These are phyloP conservation scores for Wallacemonas sp. DNA, from an alignment of 208 protist genomes.

Conservation along the genomic window DNA sequence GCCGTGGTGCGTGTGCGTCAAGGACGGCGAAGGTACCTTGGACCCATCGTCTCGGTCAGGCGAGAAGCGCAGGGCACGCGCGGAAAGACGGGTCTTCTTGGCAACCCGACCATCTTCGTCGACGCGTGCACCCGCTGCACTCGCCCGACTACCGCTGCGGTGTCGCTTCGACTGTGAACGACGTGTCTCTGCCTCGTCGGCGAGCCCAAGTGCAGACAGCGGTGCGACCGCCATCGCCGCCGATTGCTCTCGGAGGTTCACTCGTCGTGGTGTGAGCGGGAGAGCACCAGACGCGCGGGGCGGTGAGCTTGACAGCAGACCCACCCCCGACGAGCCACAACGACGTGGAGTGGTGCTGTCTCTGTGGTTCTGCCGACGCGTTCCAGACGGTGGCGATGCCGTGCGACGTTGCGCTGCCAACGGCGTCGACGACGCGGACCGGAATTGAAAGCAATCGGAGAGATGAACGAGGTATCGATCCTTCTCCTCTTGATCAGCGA, in stretches of 20 bases:
- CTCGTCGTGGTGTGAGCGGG: not conserved
- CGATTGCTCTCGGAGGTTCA: not conserved
- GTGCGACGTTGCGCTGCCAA: constrained; percentile 6
- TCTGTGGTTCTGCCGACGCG: too few species aligned
- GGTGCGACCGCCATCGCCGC: not conserved
- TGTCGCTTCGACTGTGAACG: too few species aligned
- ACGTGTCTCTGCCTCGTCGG: too few species aligned
- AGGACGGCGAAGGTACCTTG: too few species aligned
- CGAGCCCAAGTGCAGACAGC: not conserved
- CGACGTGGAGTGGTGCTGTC: not conserved
- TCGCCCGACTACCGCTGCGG: too few species aligned
- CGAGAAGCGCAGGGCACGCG: constrained; percentile 2
- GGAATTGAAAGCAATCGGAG: constrained; percentile 30
- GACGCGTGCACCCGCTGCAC: too few species aligned
- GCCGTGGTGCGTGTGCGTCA: too few species aligned
- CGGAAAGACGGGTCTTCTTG: not conserved
- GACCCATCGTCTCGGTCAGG: too few species aligned
- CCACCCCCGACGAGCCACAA: not conserved
- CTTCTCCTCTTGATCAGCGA: constrained; percentile 13
- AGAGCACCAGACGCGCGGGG: not conserved
- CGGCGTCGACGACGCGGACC: constrained; percentile 34
- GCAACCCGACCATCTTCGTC: not conserved
- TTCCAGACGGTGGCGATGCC: too few species aligned
- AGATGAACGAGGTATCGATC: constrained; percentile 34
- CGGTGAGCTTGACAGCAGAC: not conserved